These are phyloP conservation scores for Globisporangium rhizosaccharum DNA, from an alignment of 352 stramenopile species.

Conservation along the genomic window DNA sequence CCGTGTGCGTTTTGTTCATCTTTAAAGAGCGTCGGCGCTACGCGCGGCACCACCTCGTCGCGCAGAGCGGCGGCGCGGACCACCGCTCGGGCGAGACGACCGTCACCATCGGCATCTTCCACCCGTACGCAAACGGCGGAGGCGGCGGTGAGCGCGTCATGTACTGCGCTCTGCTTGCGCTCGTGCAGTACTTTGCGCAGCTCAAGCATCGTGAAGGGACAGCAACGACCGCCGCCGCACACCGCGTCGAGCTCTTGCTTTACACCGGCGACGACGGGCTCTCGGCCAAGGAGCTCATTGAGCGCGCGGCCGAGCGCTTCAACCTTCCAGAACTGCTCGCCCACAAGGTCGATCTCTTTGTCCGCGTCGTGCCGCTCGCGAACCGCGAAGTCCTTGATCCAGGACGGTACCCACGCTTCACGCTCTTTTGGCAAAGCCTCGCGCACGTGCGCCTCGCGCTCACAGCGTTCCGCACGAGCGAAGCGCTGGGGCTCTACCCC, in stretches of 20 bases:
- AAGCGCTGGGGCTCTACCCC: slow-evolving; percentile 39
- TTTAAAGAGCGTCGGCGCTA: slow-evolving; percentile 40
- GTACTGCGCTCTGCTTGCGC: slow-evolving; percentile 92
- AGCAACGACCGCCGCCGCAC: background rate
- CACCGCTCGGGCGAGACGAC: slow-evolving; percentile 10
- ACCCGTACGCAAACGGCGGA: slow-evolving; percentile 93
- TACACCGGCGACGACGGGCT: slow-evolving; percentile 82
- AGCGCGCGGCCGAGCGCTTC: slow-evolving; percentile 77
- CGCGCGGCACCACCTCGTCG: slow-evolving; percentile 21
- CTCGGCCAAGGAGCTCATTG: slow-evolving; percentile 59
- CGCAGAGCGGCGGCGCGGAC: slow-evolving; percentile 12
- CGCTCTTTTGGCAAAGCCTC: slow-evolving; percentile 94
- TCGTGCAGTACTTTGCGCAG: slow-evolving; percentile 50
- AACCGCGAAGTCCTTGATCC: slow-evolving; percentile 71
- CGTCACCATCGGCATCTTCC: slow-evolving; percentile 88
- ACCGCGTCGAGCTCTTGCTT: slow-evolving; percentile 36
- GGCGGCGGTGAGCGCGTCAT: slow-evolving; percentile 98
- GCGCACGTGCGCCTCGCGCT: slow-evolving; percentile 90
- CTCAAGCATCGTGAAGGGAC: slow-evolving; percentile 3
- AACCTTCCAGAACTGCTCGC: slow-evolving; percentile 70
- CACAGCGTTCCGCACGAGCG: slow-evolving; percentile 71
- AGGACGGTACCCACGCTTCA: slow-evolving; percentile 86
- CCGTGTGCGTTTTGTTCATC: slow-evolving; percentile 22
- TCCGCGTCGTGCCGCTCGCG: slow-evolving; percentile 73
- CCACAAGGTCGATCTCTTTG: slow-evolving; percentile 38